phyloP scores from a whole-genome alignment of 371 early-diverging fungal genomes.

The Syncephalastrum monosporum region DNA sequence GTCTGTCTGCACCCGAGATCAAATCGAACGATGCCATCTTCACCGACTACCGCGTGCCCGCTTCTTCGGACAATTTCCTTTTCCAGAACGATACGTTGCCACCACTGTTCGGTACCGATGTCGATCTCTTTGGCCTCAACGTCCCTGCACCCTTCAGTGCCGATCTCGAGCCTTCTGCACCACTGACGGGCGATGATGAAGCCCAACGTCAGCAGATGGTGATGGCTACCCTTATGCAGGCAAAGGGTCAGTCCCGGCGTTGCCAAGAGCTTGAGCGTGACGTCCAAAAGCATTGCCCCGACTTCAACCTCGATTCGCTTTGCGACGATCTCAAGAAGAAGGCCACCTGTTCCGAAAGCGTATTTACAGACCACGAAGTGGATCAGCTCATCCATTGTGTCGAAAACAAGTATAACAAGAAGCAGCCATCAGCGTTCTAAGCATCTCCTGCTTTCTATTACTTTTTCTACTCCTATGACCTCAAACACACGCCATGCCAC shows the following conservation, averaged over 20 bases:
- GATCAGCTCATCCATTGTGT: slow-evolving; percentile 9
- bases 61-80: slow-evolving; percentile 16
- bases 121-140: slow-evolving; percentile 30
- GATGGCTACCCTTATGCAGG: slow-evolving; percentile 5
- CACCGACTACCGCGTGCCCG: slow-evolving; percentile 18
- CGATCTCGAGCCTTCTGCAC: slow-evolving; percentile 6
- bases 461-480: too few species aligned
- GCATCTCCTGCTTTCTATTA: too few species aligned
- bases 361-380: slow-evolving; percentile 11
- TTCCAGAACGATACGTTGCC: slow-evolving; percentile 21
- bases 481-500: too few species aligned
- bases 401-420: slow-evolving; percentile 1
- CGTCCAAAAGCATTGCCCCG: slow-evolving; percentile 16
- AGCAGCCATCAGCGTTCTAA: too few species aligned
- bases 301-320: slow-evolving; percentile 27
- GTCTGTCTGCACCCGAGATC: background rate
- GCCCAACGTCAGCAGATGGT: background rate
- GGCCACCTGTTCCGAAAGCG: slow-evolving; percentile 13
- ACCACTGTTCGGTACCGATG: slow-evolving; percentile 23
- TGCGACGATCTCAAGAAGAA: slow-evolving; percentile 20
- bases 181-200: background rate
- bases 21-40: background rate
- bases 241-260: slow-evolving; percentile 23
- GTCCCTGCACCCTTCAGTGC: slow-evolving; percentile 18
- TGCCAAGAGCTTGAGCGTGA: slow-evolving; percentile 19